Conservation (phyloP, 441 rosid species). For the Kokia cookei region DNA sequence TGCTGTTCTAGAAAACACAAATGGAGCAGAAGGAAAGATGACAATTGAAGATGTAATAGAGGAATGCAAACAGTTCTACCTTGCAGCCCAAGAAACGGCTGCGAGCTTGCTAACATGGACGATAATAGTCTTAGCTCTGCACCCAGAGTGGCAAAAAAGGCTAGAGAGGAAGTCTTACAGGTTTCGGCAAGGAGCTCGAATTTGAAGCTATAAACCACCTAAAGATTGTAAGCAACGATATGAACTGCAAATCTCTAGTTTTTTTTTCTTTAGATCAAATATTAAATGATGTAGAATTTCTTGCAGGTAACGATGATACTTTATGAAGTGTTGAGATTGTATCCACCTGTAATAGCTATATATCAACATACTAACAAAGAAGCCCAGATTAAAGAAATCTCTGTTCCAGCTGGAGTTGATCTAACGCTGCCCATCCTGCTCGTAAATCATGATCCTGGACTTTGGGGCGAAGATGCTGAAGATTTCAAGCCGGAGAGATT, state of each 20-base stretch:
- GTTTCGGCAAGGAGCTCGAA: slow-evolving; percentile 25
- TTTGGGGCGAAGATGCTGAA: slow-evolving; percentile 41
- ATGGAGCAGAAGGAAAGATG: slow-evolving; percentile 10
- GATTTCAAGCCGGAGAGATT: slow-evolving; percentile 50
- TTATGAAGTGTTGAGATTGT: slow-evolving; percentile 41
- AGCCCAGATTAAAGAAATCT: slow-evolving; percentile 27
- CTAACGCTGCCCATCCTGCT: slow-evolving; percentile 31
- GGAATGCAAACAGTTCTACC: slow-evolving; percentile 46
- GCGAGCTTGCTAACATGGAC: slow-evolving; percentile 42
- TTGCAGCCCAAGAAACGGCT: slow-evolving; percentile 55
- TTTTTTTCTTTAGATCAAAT: not conserved
- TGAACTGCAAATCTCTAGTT: not conserved
- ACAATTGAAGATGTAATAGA: slow-evolving; percentile 39
- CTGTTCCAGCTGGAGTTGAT: slow-evolving; percentile 40
- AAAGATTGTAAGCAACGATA: slow-evolving; percentile 23
- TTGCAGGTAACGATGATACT: slow-evolving; percentile 44
- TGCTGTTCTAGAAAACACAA: slow-evolving; percentile 10
- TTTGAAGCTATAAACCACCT: slow-evolving; percentile 31
- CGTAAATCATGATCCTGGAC: slow-evolving; percentile 38
- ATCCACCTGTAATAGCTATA: slow-evolving; percentile 34
- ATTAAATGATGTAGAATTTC: not conserved
- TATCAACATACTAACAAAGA: slow-evolving; percentile 23
- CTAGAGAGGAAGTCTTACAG: slow-evolving; percentile 37
- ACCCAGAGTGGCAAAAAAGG: slow-evolving; percentile 52
- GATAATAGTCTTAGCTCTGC: slow-evolving; percentile 38